Percentiles rank a stretch among this genome's conserved stretches.
Evolutionary conservation across 352 stramenopile genomes (phyloP).

Genomic region (Hyaloperonospora arabidopsidis): DNA sequence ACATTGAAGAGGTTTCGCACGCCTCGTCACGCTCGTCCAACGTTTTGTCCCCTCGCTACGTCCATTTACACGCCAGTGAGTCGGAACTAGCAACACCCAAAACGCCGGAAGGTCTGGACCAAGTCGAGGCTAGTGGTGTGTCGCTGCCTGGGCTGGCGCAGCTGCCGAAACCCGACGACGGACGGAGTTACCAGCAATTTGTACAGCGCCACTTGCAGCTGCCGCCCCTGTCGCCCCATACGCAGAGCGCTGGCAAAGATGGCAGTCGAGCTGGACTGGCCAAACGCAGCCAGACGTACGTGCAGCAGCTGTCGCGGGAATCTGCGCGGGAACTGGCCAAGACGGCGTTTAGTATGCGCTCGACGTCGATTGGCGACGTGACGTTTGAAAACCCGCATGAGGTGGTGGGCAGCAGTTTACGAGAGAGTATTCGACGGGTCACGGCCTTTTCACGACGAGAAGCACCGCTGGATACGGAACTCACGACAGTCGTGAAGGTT

Average conservation of each 20-base stretch:
- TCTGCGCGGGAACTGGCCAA: constrained; percentile 62
- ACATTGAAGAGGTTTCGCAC: constrained; percentile 23
- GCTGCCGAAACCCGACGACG: constrained; percentile 14
- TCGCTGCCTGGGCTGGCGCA: constrained; percentile 21
- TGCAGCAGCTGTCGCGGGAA: constrained; percentile 40
- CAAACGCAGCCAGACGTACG: constrained; percentile 30
- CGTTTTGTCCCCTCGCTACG: constrained; percentile 18
- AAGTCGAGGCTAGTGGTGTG: constrained; percentile 15
- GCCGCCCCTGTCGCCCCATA: constrained; percentile 35
- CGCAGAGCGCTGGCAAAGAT: constrained; percentile 23
- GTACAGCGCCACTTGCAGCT: constrained; percentile 61
- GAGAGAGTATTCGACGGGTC: constrained; percentile 74
- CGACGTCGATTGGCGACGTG: constrained; percentile 65
- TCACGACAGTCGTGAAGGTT: constrained; percentile 38
- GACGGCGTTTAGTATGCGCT: constrained; percentile 56
- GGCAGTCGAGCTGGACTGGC: constrained; percentile 9
- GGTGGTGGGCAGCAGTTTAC: constrained; percentile 35
- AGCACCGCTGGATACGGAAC: constrained; percentile 50
- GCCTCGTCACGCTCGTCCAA: constrained; percentile 24
- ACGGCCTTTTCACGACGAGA: constrained; percentile 76
- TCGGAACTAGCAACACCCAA: constrained; percentile 28
- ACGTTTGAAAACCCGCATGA: constrained; percentile 64
- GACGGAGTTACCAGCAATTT: constrained; percentile 52
- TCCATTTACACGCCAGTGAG: too few species aligned
- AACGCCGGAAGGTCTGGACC: constrained; percentile 15